Conservation (phyloP, 192 early-diverging fungal genomes). For the Jimgerdemannia lactiflua region DNA sequence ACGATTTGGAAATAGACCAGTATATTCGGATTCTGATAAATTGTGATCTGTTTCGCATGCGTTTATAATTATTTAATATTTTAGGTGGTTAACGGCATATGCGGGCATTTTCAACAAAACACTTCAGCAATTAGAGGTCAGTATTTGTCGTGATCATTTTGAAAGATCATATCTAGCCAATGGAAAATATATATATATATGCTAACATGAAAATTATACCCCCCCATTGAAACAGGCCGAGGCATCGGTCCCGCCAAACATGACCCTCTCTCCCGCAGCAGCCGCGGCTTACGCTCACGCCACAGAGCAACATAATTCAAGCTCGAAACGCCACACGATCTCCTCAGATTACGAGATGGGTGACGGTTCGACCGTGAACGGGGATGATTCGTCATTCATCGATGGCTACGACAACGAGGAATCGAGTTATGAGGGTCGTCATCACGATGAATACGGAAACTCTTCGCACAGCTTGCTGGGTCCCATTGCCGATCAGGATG, state of each 20-base stretch:
- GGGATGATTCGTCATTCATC: not conserved
- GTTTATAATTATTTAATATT: too few species aligned
- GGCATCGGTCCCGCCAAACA: conserved; percentile 3
- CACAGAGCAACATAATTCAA: not conserved
- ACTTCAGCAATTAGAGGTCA: too few species aligned
- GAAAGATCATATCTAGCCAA: too few species aligned
- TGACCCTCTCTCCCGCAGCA: conserved; percentile 8
- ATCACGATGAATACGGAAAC: conserved; percentile 13
- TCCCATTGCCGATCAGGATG: conserved; percentile 17
- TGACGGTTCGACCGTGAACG: not conserved
- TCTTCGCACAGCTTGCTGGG: conserved; percentile 12
- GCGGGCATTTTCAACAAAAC: too few species aligned
- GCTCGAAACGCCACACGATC: not conserved
- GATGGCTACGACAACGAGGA: not conserved
- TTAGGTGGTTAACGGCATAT: too few species aligned
- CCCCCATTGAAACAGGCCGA: conserved; percentile 12
- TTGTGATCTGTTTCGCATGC: too few species aligned
- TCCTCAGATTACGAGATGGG: not conserved
- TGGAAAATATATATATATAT: too few species aligned
- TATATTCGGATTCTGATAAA: too few species aligned
- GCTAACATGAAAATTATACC: too few species aligned
- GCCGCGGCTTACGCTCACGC: conserved; percentile 11
- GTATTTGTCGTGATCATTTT: too few species aligned
- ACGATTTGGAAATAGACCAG: too few species aligned
- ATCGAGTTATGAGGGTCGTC: not conserved